These are phyloP conservation scores for Globisporangium parvum DNA, from an alignment of 352 stramenopile genomes.

Conservation along the genomic window DNA sequence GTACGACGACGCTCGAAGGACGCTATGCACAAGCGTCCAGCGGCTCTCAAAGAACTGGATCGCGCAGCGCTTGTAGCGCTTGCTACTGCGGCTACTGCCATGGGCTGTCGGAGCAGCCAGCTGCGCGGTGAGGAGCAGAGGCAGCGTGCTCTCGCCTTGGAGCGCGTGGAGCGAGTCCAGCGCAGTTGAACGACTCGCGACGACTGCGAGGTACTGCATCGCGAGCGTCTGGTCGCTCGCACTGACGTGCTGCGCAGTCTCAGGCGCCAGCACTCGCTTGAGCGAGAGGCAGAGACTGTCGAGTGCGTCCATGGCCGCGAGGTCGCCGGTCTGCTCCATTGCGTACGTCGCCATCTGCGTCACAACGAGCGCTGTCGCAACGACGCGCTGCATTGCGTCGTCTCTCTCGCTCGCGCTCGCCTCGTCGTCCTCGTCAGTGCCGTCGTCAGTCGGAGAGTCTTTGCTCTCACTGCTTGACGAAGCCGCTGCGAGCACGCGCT, in stretches of 20 bases:
- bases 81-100: not conserved
- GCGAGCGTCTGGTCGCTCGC: constrained; percentile 33
- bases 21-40: constrained; percentile 47
- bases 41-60: constrained; percentile 44
- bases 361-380: constrained; percentile 26
- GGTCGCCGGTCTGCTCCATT: constrained; percentile 27
- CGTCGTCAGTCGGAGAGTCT: not conserved
- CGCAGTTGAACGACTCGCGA: constrained; percentile 19
- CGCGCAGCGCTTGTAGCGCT: constrained; percentile 21
- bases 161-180: constrained; percentile 33
- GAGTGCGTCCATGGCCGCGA: constrained; percentile 21
- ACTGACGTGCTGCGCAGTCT: not conserved
- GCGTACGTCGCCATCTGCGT: constrained; percentile 33
- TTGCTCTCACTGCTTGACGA: not conserved
- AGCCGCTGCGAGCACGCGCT: not conserved
- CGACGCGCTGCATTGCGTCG: constrained; percentile 20
- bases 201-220: constrained; percentile 26
- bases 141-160: constrained; percentile 25
- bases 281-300: constrained; percentile 30
- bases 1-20: constrained; percentile 45
- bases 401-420: constrained; percentile 6
- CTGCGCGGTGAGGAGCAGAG: constrained; percentile 23
- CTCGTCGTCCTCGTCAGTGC: not conserved
- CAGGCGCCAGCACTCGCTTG: constrained; percentile 14
- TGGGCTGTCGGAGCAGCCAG: constrained; percentile 16